Conservation (phyloP, 2,329 filamentous ascomycete species). For the Exserohilum turcica region DNA sequence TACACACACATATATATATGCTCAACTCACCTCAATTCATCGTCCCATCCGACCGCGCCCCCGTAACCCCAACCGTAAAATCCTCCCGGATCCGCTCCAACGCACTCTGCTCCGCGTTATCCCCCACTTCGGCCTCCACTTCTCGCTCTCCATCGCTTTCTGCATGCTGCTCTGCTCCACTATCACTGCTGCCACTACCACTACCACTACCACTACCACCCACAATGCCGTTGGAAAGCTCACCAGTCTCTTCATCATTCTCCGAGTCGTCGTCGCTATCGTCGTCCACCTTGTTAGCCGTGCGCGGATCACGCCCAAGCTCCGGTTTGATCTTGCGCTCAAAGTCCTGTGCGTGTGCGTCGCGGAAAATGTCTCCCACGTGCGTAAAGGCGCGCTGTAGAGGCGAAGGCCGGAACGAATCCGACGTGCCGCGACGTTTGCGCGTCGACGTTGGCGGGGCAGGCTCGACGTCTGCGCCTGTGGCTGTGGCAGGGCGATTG, state of each 20-base stretch:
- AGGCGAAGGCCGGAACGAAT: conserved; percentile 37
- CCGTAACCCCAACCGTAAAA: conserved; percentile 17
- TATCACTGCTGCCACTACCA: neutral
- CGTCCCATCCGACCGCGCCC: conserved; percentile 3
- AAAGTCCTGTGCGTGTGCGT: conserved; percentile 90
- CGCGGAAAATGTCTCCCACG: conserved; percentile 72
- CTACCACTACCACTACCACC: neutral
- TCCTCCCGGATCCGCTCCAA: conserved; percentile 21
- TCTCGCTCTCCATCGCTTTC: no score
- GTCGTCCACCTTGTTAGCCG: conserved; percentile 41
- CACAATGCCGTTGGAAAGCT: neutral
- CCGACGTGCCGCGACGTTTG: conserved; percentile 28
- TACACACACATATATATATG: no score
- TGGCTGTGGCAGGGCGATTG: conserved; percentile 24
- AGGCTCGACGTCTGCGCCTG: conserved; percentile 24
- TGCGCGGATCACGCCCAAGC: conserved; percentile 39
- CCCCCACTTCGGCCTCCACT: neutral
- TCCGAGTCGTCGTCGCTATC: conserved; percentile 26
- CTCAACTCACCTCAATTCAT: neutral
- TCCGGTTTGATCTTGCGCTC: conserved; percentile 72
- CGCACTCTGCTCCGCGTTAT: conserved; percentile 21
- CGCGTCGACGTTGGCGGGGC: conserved; percentile 18
- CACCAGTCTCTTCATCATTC: conserved; percentile 6
- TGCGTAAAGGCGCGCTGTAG: conserved; percentile 54
- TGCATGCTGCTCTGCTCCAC: conserved; percentile 1